Conservation (phyloP, 2,329 filamentous ascomycete genomes). For the Meredithiella fracta region DNA sequence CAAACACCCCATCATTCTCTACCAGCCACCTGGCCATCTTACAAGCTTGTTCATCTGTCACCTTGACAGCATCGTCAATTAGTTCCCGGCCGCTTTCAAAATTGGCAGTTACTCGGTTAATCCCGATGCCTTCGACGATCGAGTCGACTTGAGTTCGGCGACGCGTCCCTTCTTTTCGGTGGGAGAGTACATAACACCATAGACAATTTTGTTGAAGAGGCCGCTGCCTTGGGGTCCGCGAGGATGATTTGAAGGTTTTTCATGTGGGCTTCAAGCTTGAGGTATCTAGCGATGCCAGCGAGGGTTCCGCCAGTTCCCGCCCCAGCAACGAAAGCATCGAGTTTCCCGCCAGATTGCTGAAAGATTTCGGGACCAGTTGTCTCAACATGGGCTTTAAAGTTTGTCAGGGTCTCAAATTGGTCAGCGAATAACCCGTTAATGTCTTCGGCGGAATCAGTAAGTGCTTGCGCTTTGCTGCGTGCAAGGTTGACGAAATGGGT, state of each 20-base stretch:
- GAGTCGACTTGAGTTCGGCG: slow-evolving; percentile 84
- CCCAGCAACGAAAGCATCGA: slow-evolving; percentile 84
- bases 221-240: slow-evolving; percentile 92
- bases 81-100: slow-evolving; percentile 75
- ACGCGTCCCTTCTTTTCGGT: slow-evolving; percentile 86
- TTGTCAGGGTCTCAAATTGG: slow-evolving; percentile 84
- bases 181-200: slow-evolving; percentile 86
- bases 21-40: slow-evolving; percentile 94
- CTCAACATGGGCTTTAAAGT: slow-evolving; percentile 69
- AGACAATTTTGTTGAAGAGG: slow-evolving; percentile 76
- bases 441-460: slow-evolving; percentile 43
- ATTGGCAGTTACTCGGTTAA: slow-evolving; percentile 87
- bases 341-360: slow-evolving; percentile 51
- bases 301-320: slow-evolving; percentile 92
- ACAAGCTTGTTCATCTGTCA: slow-evolving; percentile 77
- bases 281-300: slow-evolving; percentile 64
- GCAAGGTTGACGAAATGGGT: slow-evolving; percentile 92
- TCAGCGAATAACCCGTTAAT: slow-evolving; percentile 86
- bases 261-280: slow-evolving; percentile 54
- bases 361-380: slow-evolving; percentile 84
- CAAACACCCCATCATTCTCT: slow-evolving; percentile 86
- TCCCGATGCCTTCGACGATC: slow-evolving; percentile 88
- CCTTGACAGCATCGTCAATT: slow-evolving; percentile 76
- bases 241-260: slow-evolving; percentile 54
- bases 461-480: slow-evolving; percentile 55